These are phyloP conservation scores for Thelonectria blattea DNA, from an alignment of 2,329 filamentous ascomycete species.

Conservation along the genomic window DNA sequence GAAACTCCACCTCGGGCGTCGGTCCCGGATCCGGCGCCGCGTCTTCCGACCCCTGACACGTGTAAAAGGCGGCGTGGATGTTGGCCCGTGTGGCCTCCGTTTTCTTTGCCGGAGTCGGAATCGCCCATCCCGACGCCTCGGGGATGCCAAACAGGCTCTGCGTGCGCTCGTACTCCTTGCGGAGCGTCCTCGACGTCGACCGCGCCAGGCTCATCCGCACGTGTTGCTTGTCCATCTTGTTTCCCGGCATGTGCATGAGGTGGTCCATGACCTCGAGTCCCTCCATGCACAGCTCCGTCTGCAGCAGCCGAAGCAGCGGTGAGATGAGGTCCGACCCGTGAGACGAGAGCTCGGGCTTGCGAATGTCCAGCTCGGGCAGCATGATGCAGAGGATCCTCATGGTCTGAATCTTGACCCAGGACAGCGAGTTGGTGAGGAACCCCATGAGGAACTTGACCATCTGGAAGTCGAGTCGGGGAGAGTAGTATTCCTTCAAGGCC, in stretches of 20 bases:
- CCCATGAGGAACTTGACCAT: conserved; percentile 91
- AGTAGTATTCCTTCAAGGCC: conserved; percentile 78
- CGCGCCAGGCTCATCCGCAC: conserved; percentile 98
- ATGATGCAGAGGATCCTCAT: conserved; percentile 88
- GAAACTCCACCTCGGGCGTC: conserved; percentile 90
- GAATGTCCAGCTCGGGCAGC: conserved; percentile 92
- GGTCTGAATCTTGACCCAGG: conserved; percentile 91
- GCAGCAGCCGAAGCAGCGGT: conserved; percentile 83
- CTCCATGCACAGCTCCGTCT: conserved; percentile 93
- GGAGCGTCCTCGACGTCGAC: conserved; percentile 80
- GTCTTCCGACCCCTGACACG: conserved; percentile 75
- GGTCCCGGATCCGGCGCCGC: conserved; percentile 64
- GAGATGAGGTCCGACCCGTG: conserved; percentile 96
- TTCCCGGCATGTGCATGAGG: conserved; percentile 92
- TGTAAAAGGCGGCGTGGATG: conserved; percentile 95
- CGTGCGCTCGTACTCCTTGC: conserved; percentile 93
- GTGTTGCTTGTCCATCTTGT: conserved; percentile 91
- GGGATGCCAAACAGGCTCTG: conserved; percentile 97
- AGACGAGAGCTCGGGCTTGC: conserved; percentile 83
- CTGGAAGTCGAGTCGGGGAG: conserved; percentile 81
- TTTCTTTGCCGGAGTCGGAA: conserved; percentile 89
- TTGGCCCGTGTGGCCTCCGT: conserved; percentile 86
- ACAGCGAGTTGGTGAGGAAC: conserved; percentile 83
- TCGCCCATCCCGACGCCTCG: conserved; percentile 93
- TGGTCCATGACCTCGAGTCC: conserved; percentile 91